Percentiles rank a stretch among this genome's conserved stretches.
Evolutionary conservation across 179 eudicot species (phyloP).

Genomic region (Silene coronaria): DNA sequence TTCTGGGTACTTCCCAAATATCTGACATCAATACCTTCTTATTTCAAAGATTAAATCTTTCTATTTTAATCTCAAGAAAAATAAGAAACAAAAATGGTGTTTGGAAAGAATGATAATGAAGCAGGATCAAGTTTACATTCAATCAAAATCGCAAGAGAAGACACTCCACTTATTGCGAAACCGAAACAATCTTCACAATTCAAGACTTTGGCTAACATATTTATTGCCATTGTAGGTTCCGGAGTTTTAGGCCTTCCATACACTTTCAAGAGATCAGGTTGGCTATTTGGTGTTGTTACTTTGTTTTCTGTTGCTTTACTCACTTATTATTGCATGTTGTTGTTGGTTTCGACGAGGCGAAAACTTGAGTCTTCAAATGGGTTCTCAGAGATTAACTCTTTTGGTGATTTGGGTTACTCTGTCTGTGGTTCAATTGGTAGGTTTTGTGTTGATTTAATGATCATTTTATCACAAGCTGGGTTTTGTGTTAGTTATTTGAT

Average conservation of each 20-base stretch:
- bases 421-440: conserved; percentile 73
- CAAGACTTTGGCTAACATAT: conserved; percentile 85
- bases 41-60: not conserved
- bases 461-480: conserved; percentile 81
- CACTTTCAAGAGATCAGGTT: conserved; percentile 75
- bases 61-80: no score
- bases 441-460: conserved; percentile 65
- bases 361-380: conserved; percentile 40
- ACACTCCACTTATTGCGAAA: conserved; percentile 57
- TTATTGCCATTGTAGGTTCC: conserved; percentile 82
- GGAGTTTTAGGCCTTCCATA: conserved; percentile 94
- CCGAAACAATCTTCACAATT: conserved; percentile 47
- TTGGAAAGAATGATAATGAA: conserved; percentile 30
- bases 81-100: conserved; percentile 35
- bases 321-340: conserved; percentile 72
- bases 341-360: conserved; percentile 56
- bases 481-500: conserved; percentile 81
- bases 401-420: conserved; percentile 81
- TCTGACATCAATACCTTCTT: not conserved
- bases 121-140: conserved; percentile 44
- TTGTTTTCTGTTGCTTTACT: conserved; percentile 44
- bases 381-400: conserved; percentile 54
- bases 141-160: conserved; percentile 46
- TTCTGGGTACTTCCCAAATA: not conserved
- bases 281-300: conserved; percentile 55